Evolutionary conservation across 805 yeast genomes (phyloP).

Genomic region (Metschnikowia cubensis): DNA sequence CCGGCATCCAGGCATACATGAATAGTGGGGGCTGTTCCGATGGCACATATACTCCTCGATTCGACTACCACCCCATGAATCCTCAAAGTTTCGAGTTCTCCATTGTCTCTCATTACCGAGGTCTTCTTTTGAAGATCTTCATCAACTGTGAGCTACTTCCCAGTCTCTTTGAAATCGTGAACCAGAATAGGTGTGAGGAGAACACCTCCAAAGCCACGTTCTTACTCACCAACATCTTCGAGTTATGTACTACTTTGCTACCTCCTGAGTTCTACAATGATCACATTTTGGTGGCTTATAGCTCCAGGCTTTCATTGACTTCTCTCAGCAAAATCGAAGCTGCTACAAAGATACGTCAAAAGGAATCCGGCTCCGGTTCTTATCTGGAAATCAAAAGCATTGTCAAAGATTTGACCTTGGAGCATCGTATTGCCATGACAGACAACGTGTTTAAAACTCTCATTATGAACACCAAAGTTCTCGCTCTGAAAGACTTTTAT

Average conservation of each 20-base stretch:
- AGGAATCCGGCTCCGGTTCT: background rate
- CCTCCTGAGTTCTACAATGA: conserved; percentile 43
- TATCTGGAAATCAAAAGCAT: conserved; percentile 18
- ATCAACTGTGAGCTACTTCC: conserved; percentile 52
- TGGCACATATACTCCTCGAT: conserved; percentile 3
- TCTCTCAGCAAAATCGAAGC: conserved; percentile 15
- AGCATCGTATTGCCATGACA: conserved; percentile 38
- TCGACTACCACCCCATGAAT: conserved; percentile 13
- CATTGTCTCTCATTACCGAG: conserved; percentile 59
- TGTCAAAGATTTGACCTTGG: conserved; percentile 21
- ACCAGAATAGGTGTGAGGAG: conserved; percentile 40
- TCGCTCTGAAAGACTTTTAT: conserved; percentile 71
- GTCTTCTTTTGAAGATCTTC: conserved; percentile 55
- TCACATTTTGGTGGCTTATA: conserved; percentile 11
- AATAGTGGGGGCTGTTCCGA: conserved; percentile 19
- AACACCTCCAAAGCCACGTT: conserved; percentile 57
- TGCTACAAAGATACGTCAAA: conserved; percentile 10
- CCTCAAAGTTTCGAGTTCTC: conserved; percentile 39
- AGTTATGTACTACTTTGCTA: conserved; percentile 49
- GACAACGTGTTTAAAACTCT: conserved; percentile 64
- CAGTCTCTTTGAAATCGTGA: conserved; percentile 41
- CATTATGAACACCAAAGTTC: conserved; percentile 64
- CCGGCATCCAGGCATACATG: conserved; percentile 4
- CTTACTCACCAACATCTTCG: conserved; percentile 59
- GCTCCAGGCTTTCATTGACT: conserved; percentile 8